A percentile compares a stretch with the other conserved stretches of the same genome.
phyloP scores from a whole-genome alignment of 192 early-diverging fungal species.

The Fimicolochytrium jonesii region DNA sequence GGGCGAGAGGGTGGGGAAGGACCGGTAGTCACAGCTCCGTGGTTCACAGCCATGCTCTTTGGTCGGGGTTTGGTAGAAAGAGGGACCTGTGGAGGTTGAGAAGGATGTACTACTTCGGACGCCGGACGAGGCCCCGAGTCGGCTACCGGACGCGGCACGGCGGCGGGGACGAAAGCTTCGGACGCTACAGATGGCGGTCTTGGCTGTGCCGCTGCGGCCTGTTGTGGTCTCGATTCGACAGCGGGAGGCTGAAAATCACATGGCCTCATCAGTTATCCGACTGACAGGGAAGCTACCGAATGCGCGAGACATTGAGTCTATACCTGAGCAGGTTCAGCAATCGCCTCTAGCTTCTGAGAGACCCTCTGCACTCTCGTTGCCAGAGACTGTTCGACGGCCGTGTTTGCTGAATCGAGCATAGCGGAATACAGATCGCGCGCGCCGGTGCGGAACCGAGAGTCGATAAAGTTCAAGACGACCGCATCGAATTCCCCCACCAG shows the following conservation, averaged over 20 bases:
- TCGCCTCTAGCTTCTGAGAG: not conserved
- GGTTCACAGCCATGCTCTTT: constrained; percentile 10
- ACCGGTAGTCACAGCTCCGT: too few species aligned
- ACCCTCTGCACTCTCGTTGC: constrained; percentile 1
- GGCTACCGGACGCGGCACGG: not conserved
- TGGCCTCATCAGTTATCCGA: too few species aligned
- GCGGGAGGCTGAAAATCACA: too few species aligned
- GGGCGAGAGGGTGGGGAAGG: constrained; percentile 5
- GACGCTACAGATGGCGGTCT: too few species aligned
- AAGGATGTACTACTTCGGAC: not conserved
- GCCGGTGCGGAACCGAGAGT: not conserved
- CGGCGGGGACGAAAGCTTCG: too few species aligned
- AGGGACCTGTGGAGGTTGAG: not conserved
- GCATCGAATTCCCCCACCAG: constrained; percentile 13
- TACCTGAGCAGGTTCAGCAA: not conserved
- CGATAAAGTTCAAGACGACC: constrained; percentile 7
- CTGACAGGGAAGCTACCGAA: too few species aligned
- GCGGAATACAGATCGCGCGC: constrained; percentile 4
- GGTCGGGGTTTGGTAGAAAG: constrained; percentile 17
- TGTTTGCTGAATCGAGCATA: constrained; percentile 11
- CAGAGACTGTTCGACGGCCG: not conserved
- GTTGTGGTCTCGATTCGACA: too few species aligned
- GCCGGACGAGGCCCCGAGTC: not conserved
- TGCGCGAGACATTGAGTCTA: too few species aligned
- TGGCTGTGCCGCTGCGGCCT: too few species aligned